Evolutionary conservation across 345 rosid genomes (phyloP), one percentile per base, ranked within the genome.

Genomic region (Populus tremula): DNA sequence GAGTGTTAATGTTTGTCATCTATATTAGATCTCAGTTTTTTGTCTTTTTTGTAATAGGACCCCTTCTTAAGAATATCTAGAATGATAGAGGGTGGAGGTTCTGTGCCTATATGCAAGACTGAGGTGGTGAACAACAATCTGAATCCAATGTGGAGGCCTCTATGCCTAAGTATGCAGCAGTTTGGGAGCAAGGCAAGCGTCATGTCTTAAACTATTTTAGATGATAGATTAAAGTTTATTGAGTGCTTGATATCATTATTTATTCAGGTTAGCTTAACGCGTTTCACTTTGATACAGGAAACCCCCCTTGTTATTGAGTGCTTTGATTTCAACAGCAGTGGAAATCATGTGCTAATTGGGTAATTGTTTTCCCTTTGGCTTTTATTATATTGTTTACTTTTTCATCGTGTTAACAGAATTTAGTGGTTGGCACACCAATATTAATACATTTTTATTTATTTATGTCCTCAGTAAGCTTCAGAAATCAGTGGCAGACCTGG

Each of bases 31-130:
- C 72, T 20, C 45, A 27, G 66, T 73, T 36, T 25, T 72, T n/a
- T 75, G 56, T 56, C 69, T 23, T 38, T 68, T 56, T 62, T 70
- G 45, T 78, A 80, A 4, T 69, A 92, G 98, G 97, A 92, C 74
- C 97, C 98, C 25, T 94, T 92, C 85, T 73, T 94, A 78, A 87
- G 89, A 86, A 90, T 94, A 73, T 94, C 97, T 45, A 89, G 91
- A 90, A 70, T 87, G 18, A 85, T 79, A 61, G 97, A 92, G 82
- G 80, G 45, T 71, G 90, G 89, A 75, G 82, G 67, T 71, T 75
- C 79, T 56, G 72, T 92, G 49, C 94, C 94, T 6, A 86, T 94
- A 73, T 94, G 91, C 86, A 89, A 89, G 86, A 92, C 97, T 25
- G 94, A 92, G 85, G 96, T 90, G 33, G 81, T 90, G 64, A 81